Evolutionary conservation across 306 rosid species (phyloP), one percentile per base, ranked within the genome.

Genomic region (Quercus wislizeni): DNA sequence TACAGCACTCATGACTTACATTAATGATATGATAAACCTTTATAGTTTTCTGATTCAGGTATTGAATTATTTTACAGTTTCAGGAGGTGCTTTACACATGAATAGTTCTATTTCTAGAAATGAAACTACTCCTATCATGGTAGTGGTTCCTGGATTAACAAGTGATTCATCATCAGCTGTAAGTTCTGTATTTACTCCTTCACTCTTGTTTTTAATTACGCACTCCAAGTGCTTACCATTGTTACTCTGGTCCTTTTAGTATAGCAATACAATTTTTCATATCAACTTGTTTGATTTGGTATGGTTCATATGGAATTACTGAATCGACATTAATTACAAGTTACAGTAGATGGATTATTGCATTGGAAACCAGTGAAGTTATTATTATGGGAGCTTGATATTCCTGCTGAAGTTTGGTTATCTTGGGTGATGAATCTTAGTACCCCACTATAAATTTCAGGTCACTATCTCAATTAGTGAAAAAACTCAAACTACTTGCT

Each of bases 141-240:
- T 91, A 63, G 88, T 90, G 28, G 86, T 93, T 82, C 98, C 98
- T 79, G 98, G 98, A 78, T 85, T 93, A 74, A 91, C 98, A 23
- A 93, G 97, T 73, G 98, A 93, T 76, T 93, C 98, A 61, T 62
- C 86, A 25, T 89, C 98, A 65, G 69, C 95, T 77, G 97, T 93
- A 89, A 90, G 98, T 83, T 81, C 81, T 55, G 5, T 73, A 69
- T 38, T 11, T 55, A 38, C 65, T 56, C 64, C 33, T 35, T 71
- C 74, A 52, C 23, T 73, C 71, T 31, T 75, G 33, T 31, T 19
- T 77, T 21, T 25, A 15, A 21, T 41, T 59, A 55, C 30, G 21
- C 58, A 20, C 12, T 11, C 72, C 51, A 67, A 35, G 27, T 33
- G 52, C 10, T 67, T 67, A 13, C 17, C 7, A 18, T 3, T 19